phyloP scores from a whole-genome alignment of 345 rosid genomes.

The Syzygium aqueum region DNA sequence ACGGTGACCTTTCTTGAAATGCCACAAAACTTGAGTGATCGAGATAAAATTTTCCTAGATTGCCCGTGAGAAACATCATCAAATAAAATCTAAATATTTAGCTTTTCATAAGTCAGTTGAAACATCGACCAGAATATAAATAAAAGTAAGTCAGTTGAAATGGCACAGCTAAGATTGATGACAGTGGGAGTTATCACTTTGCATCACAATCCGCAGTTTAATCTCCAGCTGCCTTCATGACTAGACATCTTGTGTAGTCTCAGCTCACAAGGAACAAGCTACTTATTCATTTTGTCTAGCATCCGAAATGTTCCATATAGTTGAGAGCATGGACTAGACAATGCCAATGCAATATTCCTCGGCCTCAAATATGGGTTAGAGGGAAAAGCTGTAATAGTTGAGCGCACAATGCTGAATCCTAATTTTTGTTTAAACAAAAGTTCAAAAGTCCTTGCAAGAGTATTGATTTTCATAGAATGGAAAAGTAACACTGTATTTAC shows the following conservation, averaged over 20 bases:
- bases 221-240: neutral
- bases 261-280: neutral
- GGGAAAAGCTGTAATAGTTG: neutral
- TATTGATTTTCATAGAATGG: neutral
- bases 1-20: neutral
- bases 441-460: neutral
- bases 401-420: neutral
- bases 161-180: neutral
- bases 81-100: neutral
- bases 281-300: neutral
- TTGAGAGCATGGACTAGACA: neutral
- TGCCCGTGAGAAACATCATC: neutral
- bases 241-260: neutral
- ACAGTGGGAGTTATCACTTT: neutral
- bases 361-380: neutral
- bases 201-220: neutral
- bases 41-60: neutral
- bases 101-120: neutral
- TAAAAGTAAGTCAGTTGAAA: neutral
- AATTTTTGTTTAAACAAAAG: neutral
- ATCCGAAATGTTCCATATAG: neutral
- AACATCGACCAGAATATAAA: neutral
- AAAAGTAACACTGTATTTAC: neutral
- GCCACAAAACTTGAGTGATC: neutral
- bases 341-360: neutral